phyloP scores from a whole-genome alignment of 129 eudicot genomes.

The Silybum marianum region DNA sequence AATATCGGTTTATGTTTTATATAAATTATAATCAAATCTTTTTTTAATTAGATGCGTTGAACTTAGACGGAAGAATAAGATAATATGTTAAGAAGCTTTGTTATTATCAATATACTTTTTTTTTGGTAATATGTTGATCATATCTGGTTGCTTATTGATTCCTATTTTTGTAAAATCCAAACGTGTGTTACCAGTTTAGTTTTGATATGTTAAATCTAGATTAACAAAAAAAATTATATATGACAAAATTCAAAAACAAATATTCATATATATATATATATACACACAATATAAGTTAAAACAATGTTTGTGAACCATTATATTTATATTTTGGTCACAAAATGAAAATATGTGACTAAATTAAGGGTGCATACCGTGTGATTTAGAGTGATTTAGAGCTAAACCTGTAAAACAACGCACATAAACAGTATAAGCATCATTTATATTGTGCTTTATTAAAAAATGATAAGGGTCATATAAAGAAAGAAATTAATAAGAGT shows the following conservation, averaged over 20 bases:
- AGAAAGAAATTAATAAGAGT: too few relatives aligned
- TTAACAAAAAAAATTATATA: background rate
- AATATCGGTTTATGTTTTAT: too few relatives aligned
- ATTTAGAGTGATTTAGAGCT: background rate
- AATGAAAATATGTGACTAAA: too few relatives aligned
- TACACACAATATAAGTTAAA: too few relatives aligned
- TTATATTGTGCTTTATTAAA: too few relatives aligned
- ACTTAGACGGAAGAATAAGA: background rate
- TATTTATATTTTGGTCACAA: too few relatives aligned
- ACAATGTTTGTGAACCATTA: too few relatives aligned
- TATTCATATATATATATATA: too few relatives aligned
- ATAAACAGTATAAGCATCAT: background rate
- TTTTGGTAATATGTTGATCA: background rate
- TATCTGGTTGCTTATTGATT: background rate
- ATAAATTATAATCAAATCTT: too few relatives aligned
- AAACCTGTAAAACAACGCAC: background rate
- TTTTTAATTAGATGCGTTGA: too few relatives aligned
- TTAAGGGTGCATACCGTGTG: background rate
- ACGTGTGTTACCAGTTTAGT: background rate
- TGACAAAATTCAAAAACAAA: background rate
- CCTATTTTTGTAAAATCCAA: background rate
- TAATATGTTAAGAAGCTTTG: background rate
- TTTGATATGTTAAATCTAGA: background rate
- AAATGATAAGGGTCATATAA: too few relatives aligned
- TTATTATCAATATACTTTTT: background rate